Evolutionary conservation across 345 rosid genomes (phyloP).

Genomic region (Jatropha curcas): DNA sequence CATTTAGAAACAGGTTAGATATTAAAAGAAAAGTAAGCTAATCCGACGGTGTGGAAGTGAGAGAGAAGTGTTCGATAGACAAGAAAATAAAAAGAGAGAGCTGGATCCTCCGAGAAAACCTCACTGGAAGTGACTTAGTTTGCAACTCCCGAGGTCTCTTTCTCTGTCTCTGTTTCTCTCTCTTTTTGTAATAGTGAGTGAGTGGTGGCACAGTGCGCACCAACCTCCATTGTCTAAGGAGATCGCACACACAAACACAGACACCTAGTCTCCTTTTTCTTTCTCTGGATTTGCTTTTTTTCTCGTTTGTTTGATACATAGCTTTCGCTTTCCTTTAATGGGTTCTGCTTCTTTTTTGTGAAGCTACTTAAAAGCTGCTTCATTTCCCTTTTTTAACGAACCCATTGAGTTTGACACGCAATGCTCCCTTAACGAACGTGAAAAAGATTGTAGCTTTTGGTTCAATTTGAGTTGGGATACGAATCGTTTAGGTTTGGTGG

Average conservation of each 20-base stretch:
- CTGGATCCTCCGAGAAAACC: constrained; percentile 36
- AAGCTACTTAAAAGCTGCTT: constrained; percentile 10
- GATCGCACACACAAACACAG: constrained; percentile 32
- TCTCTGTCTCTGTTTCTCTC: constrained; percentile 9
- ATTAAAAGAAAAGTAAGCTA: background rate
- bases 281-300: constrained; percentile 13
- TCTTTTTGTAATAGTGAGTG: background rate
- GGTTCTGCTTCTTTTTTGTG: constrained; percentile 5
- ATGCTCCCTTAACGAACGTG: background rate
- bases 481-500: background rate
- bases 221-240: constrained; percentile 51
- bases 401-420: background rate
- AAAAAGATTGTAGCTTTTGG: background rate
- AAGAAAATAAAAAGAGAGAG: constrained; percentile 5
- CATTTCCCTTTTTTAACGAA: background rate
- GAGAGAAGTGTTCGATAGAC: constrained; percentile 15
- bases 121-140: constrained; percentile 47
- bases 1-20: background rate
- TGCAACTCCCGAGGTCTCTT: constrained; percentile 42
- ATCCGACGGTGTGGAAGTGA: constrained; percentile 20
- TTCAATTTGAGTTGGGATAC: background rate
- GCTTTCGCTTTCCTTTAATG: constrained; percentile 1
- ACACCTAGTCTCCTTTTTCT: constrained; percentile 11
- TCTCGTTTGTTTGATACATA: background rate
- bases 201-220: constrained; percentile 35